A percentile compares a stretch with the other conserved stretches of the same genome.
Conservation (phyloP, 2,329 filamentous ascomycete genomes). For the Phyllosticta citribraziliensis region DNA sequence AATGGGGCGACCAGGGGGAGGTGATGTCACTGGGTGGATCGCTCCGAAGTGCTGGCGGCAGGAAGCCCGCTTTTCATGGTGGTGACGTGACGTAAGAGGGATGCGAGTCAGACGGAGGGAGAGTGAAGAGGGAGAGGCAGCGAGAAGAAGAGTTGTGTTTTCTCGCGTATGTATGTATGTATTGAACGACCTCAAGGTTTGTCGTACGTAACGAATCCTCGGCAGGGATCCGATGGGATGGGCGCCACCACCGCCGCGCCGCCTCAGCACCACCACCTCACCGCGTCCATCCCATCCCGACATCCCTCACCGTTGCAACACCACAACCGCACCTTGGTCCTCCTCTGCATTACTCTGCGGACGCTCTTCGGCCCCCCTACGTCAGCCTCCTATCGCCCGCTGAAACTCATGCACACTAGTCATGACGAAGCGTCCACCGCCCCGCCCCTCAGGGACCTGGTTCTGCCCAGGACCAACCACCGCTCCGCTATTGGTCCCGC, state of each 20-base stretch:
- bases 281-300: background rate
- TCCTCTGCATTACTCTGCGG: background rate
- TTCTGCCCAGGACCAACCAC: background rate
- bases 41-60: slow-evolving; percentile 1
- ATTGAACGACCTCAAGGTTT: too few species aligned
- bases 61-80: background rate
- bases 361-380: slow-evolving; percentile 7
- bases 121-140: too few species aligned
- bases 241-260: too few species aligned
- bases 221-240: too few species aligned
- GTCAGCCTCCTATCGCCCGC: slow-evolving; percentile 9
- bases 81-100: background rate
- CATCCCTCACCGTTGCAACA: background rate
- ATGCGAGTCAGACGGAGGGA: background rate
- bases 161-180: too few species aligned
- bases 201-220: too few species aligned
- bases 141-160: too few species aligned
- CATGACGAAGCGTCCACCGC: background rate
- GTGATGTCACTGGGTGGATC: slow-evolving; percentile 10
- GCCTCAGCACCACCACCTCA: too few species aligned
- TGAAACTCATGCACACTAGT: slow-evolving; percentile 6
- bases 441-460: slow-evolving; percentile 9
- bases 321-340: background rate
- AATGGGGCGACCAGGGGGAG: background rate
- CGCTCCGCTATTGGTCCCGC: slow-evolving; percentile 10